Conservation (phyloP, 2,329 filamentous ascomycete species). For the Ambrosiella xylebori region DNA sequence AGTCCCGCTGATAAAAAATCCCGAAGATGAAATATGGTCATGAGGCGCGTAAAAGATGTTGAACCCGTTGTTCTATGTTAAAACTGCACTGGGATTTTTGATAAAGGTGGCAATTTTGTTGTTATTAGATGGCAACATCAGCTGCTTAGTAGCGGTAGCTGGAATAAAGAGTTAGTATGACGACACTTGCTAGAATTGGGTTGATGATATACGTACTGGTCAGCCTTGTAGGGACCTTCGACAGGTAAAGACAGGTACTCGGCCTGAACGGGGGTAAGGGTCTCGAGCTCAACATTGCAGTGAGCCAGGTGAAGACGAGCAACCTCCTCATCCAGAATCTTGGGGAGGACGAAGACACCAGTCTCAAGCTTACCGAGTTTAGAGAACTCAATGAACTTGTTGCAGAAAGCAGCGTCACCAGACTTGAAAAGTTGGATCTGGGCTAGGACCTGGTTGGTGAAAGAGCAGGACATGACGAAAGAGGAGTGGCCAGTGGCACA, state of each 20-base stretch:
- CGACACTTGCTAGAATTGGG: background rate
- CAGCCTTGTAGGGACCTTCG: constrained; percentile 91
- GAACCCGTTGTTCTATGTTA: constrained; percentile 11
- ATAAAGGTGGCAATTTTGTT: constrained; percentile 16
- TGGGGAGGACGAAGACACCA: constrained; percentile 92
- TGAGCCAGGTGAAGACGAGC: constrained; percentile 83
- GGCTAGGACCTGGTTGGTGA: constrained; percentile 99
- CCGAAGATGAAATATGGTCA: constrained; percentile 13
- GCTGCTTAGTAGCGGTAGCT: constrained; percentile 29
- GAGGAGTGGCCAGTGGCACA: constrained; percentile 98
- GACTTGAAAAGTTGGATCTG: constrained; percentile 98
- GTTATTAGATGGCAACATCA: constrained; percentile 14
- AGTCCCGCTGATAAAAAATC: constrained; percentile 13
- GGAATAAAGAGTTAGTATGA: constrained; percentile 14
- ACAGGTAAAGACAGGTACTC: constrained; percentile 80
- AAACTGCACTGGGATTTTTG: constrained; percentile 13
- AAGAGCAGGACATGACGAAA: constrained; percentile 99
- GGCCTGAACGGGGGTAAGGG: constrained; percentile 69
- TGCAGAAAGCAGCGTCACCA: constrained; percentile 66
- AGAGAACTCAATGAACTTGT: constrained; percentile 94
- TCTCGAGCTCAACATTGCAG: constrained; percentile 85
- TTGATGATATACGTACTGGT: constrained; percentile 43
- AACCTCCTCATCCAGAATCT: constrained; percentile 98
- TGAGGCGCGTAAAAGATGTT: constrained; percentile 13
- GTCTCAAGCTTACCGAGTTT: constrained; percentile 78